These are phyloP conservation scores for Tympanopsis confertula DNA, from an alignment of 2,329 filamentous ascomycete species.

Conservation along the genomic window DNA sequence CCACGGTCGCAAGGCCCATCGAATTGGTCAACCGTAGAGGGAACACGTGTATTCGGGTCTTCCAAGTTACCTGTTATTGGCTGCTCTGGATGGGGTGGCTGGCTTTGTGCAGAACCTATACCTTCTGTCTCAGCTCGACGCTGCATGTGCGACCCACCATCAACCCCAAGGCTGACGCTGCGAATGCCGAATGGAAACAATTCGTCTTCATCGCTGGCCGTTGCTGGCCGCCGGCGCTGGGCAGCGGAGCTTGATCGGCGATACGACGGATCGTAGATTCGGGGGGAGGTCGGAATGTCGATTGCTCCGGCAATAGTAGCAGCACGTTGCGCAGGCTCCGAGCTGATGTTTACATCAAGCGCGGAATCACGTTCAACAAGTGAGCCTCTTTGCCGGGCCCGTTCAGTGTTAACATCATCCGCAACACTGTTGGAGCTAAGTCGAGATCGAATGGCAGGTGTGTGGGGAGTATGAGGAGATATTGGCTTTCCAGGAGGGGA, in stretches of 20 bases:
- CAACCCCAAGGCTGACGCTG: slow-evolving; percentile 30
- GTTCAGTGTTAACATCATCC: slow-evolving; percentile 33
- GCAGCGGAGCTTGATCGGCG: slow-evolving; percentile 26
- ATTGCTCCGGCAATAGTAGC: slow-evolving; percentile 27
- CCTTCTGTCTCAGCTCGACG: no score
- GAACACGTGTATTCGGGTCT: no score
- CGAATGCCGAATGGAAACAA: slow-evolving; percentile 29
- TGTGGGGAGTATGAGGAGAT: slow-evolving; percentile 51
- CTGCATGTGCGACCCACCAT: no score
- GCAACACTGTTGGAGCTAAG: slow-evolving; percentile 52
- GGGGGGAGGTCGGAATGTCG: slow-evolving; percentile 32
- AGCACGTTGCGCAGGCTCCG: slow-evolving; percentile 14
- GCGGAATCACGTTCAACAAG: slow-evolving; percentile 10
- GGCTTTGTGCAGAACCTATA: no score
- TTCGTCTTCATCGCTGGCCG: slow-evolving; percentile 26
- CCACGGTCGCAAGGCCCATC: slow-evolving; percentile 8
- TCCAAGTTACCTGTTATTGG: no score
- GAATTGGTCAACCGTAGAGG: slow-evolving; percentile 9
- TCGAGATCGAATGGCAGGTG: slow-evolving; percentile 53
- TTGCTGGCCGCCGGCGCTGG: slow-evolving; percentile 16
- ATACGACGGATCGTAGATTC: slow-evolving; percentile 23
- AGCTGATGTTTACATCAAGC: background rate
- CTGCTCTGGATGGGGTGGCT: no score
- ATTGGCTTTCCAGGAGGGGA: slow-evolving; percentile 55
- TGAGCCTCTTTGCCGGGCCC: slow-evolving; percentile 15